Percentiles rank a stretch among this genome's conserved stretches.
Evolutionary conservation across 2,329 filamentous ascomycete genomes (phyloP).

Genomic region (Pezicula carpinea): DNA sequence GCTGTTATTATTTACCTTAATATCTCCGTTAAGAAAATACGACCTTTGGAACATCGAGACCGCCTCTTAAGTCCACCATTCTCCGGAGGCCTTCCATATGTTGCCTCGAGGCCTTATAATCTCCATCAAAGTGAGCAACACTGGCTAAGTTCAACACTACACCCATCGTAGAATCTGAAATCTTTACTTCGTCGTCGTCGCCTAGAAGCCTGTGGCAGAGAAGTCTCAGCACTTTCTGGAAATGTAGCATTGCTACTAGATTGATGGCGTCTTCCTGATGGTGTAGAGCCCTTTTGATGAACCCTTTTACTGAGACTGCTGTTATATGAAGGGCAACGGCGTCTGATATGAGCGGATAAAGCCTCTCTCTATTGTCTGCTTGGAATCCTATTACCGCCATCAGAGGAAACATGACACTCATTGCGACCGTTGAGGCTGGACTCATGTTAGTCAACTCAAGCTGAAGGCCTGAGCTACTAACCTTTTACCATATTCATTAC

Average conservation of each 20-base stretch:
- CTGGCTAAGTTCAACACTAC: conserved; percentile 30
- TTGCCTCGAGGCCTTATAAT: conserved; percentile 24
- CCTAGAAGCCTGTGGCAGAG: conserved; percentile 26
- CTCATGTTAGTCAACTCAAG: no score
- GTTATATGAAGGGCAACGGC: no score
- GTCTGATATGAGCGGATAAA: no score
- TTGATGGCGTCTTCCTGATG: conserved; percentile 5
- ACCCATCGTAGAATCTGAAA: conserved; percentile 30
- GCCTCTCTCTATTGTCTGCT: no score
- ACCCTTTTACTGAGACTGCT: conserved; percentile 29
- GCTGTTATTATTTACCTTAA: conserved; percentile 1
- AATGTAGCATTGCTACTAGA: conserved; percentile 20
- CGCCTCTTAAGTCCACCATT: conserved; percentile 34
- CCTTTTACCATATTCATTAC: no score
- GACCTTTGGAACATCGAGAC: conserved; percentile 25
- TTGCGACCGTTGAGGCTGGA: no score
- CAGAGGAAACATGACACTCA: no score
- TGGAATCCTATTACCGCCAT: no score
- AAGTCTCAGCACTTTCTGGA: conserved; percentile 24
- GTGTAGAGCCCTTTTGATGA: conserved; percentile 23
- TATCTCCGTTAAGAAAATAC: conserved; percentile 12
- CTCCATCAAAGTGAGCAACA: conserved; percentile 26
- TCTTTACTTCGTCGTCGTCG: conserved; percentile 14
- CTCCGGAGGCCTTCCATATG: conserved; percentile 34
- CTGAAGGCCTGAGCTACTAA: no score